These are phyloP conservation scores for Leptomonas seymouri DNA, from an alignment of 208 protist genomes.

Conservation along the genomic window DNA sequence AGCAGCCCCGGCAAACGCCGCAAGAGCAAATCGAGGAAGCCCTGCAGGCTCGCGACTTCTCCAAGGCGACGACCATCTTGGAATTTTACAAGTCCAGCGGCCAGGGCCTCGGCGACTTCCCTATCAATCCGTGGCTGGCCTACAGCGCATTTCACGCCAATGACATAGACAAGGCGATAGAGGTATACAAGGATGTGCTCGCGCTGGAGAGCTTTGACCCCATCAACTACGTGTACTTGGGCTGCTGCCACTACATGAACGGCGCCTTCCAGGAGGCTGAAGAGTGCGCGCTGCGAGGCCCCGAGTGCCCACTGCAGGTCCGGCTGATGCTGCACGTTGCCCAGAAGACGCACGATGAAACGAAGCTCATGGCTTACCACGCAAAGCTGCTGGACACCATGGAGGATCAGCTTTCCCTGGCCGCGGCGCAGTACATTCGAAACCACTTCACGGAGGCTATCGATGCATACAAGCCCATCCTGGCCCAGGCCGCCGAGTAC, in stretches of 20 bases:
- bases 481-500: conserved; percentile 94
- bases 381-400: conserved; percentile 86
- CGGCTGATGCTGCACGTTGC: conserved; percentile 96
- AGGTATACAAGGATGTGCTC: conserved; percentile 90
- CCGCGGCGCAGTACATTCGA: conserved; percentile 95
- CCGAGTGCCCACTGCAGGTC: conserved; percentile 83
- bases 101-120: conserved; percentile 71
- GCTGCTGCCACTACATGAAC: conserved; percentile 84
- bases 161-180: conserved; percentile 91
- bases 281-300: conserved; percentile 84
- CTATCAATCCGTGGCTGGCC: conserved; percentile 92
- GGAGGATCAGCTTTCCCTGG: conserved; percentile 94
- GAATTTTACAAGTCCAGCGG: conserved; percentile 90
- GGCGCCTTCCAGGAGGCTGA: conserved; percentile 92
- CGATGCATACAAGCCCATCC: conserved; percentile 97
- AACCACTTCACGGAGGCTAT: conserved; percentile 97
- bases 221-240: conserved; percentile 82
- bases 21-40: conserved; percentile 90
- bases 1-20: conserved; percentile 46
- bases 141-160: conserved; percentile 96
- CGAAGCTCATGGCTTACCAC: conserved; percentile 94
- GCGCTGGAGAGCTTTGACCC: conserved; percentile 59
- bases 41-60: conserved; percentile 86
- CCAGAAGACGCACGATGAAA: conserved; percentile 93
- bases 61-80: conserved; percentile 87